These are phyloP conservation scores for Rosa hybrid DNA, from an alignment of 331 rosid genomes.

Conservation along the genomic window DNA sequence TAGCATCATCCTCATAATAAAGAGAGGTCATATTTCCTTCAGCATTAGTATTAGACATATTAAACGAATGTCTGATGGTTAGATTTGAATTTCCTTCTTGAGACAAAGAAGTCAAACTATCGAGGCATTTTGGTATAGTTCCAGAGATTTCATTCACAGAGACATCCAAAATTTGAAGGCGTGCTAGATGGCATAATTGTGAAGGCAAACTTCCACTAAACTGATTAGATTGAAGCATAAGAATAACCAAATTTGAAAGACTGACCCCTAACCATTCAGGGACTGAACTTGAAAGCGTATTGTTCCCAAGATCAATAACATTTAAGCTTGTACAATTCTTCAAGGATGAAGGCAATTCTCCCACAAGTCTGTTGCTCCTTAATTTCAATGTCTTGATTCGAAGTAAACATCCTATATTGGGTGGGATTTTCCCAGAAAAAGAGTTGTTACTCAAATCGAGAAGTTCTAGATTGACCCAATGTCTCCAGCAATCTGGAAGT, in stretches of 20 bases:
- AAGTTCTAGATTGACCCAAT: neutral
- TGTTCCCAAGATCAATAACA: constrained; percentile 6
- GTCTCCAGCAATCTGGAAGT: constrained; percentile 31
- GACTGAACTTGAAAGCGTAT: neutral
- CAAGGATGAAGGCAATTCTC: neutral
- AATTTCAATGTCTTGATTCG: neutral
- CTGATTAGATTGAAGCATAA: neutral
- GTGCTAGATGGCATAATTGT: neutral
- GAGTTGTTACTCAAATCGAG: constrained; percentile 6
- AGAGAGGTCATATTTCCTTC: too few relatives aligned
- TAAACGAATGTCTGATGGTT: neutral
- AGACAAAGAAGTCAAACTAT: neutral
- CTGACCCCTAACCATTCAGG: neutral
- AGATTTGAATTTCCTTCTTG: neutral
- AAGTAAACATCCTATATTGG: neutral
- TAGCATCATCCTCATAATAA: neutral
- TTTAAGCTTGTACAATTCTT: neutral
- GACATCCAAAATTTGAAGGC: constrained; percentile 2
- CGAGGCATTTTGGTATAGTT: neutral
- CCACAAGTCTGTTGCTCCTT: neutral
- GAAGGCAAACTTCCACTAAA: neutral
- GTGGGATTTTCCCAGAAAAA: constrained; percentile 20
- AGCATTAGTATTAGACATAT: too few relatives aligned
- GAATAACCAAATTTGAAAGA: neutral
- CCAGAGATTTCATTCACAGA: neutral